These are phyloP conservation scores for Fraxinus dipetala DNA, from an alignment of 305 asterid species.

Conservation along the genomic window DNA sequence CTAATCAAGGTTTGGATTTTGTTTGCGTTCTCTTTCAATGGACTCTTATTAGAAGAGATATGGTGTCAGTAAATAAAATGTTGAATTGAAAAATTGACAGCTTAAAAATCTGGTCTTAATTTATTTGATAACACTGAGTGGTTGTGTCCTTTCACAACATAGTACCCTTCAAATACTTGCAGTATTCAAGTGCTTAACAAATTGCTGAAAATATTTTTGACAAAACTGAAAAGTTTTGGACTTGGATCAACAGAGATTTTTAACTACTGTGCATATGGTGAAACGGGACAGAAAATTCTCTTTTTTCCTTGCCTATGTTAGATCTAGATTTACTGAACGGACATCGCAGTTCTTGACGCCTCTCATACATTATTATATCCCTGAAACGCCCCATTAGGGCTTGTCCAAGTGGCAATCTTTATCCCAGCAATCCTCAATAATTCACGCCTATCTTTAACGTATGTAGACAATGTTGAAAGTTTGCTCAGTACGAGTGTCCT, in stretches of 20 bases:
- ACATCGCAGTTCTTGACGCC: background rate
- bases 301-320: background rate
- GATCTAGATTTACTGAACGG: slow-evolving; percentile 19
- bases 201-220: slow-evolving; percentile 3
- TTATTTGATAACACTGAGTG: slow-evolving; percentile 17
- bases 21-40: slow-evolving; percentile 18
- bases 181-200: background rate
- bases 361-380: background rate
- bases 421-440: slow-evolving; percentile 2
- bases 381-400: background rate
- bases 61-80: slow-evolving; percentile 5
- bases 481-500: slow-evolving; percentile 3
- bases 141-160: slow-evolving; percentile 19
- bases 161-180: background rate
- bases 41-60: slow-evolving; percentile 23
- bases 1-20: slow-evolving; percentile 70
- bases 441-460: background rate
- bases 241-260: background rate
- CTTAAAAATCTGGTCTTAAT: slow-evolving; percentile 10
- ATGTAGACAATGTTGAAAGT: slow-evolving; percentile 15
- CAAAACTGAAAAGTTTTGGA: slow-evolving; percentile 5
- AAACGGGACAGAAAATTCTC: background rate
- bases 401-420: slow-evolving; percentile 14
- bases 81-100: slow-evolving; percentile 4
- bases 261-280: background rate